Evolutionary conservation across 768 basidiomycete genomes (phyloP), one percentile per base, ranked within the genome.

Genomic region (Boletus subparvulus): DNA sequence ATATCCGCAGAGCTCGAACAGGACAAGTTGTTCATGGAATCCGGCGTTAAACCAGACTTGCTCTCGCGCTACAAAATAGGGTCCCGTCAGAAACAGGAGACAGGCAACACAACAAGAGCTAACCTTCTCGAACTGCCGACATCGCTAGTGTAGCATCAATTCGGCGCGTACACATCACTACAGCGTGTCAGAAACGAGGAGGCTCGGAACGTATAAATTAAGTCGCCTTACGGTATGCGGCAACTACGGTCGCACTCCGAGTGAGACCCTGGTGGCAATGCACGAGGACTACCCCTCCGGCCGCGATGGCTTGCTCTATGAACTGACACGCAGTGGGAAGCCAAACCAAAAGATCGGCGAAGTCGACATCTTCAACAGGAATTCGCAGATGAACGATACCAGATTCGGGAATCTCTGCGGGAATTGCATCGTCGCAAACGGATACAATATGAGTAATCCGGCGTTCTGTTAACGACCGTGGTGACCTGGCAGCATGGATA

Each of bases 41-140:
- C 88, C 88, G n/a, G 86, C 81, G 59, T 83, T 87, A 58, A 83
- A 81, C 87, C 88, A 90, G 50, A 89, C 87, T 65, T 89, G 86
- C 70, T 88, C 84, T 47, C 88, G 85, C 47, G 82, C 88, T 90
- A 62, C 40, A 14, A 36, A 49, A 24, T 16, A 30, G 37, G 16
- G 13, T 59, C 33, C 8, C 36, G 16, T 59, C 28, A 60, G 54
- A 54, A 35, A 37, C 37, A 19, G 21, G 41, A 16, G 19, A 60
- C 47, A 19, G 55, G 13, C 56, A 42, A 51, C 39, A 50, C 26
- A 56, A 42, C 17, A 36, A 37, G 26, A 39, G 61, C 55, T 73
- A 58, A 86, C 88, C 83, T 71, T 77, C 68, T 67, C 88, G 80
- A 57, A 90, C 81, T 35, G 74, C 72, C 47, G 83, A 78, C 64